phyloP scores from a whole-genome alignment of 2,329 filamentous ascomycete genomes.

The Cylindrodendrum hubeiense region DNA sequence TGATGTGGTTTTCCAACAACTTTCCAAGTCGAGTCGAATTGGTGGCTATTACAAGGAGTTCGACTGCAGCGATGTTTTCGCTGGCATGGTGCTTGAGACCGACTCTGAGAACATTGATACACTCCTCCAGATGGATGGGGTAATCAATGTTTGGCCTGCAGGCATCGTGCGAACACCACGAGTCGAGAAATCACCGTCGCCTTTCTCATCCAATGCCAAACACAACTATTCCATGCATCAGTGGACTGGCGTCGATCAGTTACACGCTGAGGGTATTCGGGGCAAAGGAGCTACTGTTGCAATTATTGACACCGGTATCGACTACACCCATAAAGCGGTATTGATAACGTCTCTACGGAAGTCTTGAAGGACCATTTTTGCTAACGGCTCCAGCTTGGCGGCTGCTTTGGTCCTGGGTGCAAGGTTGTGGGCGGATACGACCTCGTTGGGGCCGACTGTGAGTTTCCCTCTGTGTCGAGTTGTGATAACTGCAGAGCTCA shows the following conservation, averaged over 20 bases:
- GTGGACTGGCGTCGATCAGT: conserved; percentile 54
- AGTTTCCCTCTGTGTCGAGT: conserved; percentile 7
- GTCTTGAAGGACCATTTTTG: neutral
- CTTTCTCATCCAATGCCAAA: conserved; percentile 25
- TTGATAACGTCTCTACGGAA: neutral
- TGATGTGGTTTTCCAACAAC: conserved; percentile 40
- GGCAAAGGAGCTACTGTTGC: conserved; percentile 55
- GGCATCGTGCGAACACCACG: conserved; percentile 42
- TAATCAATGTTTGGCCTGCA: conserved; percentile 53
- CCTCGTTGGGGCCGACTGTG: conserved; percentile 51
- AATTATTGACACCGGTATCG: conserved; percentile 55
- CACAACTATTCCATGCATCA: conserved; percentile 52
- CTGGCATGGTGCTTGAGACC: conserved; percentile 50
- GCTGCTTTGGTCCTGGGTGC: conserved; percentile 54
- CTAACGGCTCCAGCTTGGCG: conserved; percentile 48
- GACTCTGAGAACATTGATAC: conserved; percentile 49
- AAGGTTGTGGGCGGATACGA: conserved; percentile 55
- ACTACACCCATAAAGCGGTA: conserved; percentile 55
- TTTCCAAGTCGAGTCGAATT: conserved; percentile 27
- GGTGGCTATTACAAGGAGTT: conserved; percentile 44
- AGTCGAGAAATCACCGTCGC: conserved; percentile 26
- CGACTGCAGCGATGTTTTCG: conserved; percentile 52
- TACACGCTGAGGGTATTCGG: conserved; percentile 52
- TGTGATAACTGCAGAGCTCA: conserved; percentile 18
- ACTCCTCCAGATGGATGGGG: conserved; percentile 48